Evolutionary conservation across 257 asterid genomes (phyloP), one percentile per base, ranked within the genome.

Genomic region (Solanum sejunctum): DNA sequence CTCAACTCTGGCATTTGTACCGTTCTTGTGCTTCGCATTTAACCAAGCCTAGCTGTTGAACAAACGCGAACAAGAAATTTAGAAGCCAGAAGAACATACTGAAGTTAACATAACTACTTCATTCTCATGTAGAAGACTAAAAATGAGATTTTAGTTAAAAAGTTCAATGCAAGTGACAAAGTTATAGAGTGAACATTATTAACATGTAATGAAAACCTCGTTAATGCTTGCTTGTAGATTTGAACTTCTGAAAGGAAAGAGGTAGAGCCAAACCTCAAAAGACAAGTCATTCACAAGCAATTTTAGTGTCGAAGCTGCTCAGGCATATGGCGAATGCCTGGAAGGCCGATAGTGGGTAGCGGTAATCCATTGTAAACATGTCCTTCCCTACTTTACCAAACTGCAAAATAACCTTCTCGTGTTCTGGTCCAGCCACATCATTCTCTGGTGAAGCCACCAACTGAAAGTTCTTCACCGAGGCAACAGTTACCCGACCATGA

Each of bases 301-400:
- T 93, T 85, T 93, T 96, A 5, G 98, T 93, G 78, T 96, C 99
- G 83, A 96, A 96, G 92, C 97, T 92, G 96, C 98, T 94, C 57
- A 88, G 89, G 82, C 88, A 85, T 82, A 90, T 87, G 77, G 91
- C 84, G 57, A 88, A 94, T 0, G 98, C 98, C 87, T 94, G 98
- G 89, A 96, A 96, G 15, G 98, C 97, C 1, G 99, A 96, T 60
- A 96, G 63, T 2, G 99, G 99, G 66, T 93, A 96, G 66, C 92
- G 87, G 75, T 93, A 96, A 63, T 96, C 99, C 98, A 94, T 93
- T 1, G 99, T 94, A 71, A 94, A 96, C 32, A 96, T 95, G 52
- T 96, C 98, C 87, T 94, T 96, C 67, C 97, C 99, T 2, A 96
- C 98, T 85, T 96, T 96, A 20, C 99, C 99, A n/a, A 96, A 96